Evolutionary conservation across 768 basidiomycete genomes (phyloP), one percentile per base, ranked within the genome.

Genomic region (Pleurotus giganteus): DNA sequence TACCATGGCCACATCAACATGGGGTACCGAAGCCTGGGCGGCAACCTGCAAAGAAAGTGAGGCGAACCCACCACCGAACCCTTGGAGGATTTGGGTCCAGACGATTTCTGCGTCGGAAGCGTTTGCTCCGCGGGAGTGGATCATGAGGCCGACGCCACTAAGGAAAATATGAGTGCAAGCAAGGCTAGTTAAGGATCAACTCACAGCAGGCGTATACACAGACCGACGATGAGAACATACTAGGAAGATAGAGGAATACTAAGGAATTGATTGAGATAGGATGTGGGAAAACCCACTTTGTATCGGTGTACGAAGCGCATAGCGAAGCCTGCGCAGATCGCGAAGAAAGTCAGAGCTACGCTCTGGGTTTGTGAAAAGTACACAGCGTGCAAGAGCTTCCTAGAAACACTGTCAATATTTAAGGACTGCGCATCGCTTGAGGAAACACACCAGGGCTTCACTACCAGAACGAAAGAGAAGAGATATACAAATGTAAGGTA

Each of bases 401-500:
- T 86, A 26, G 43, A 55, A 46, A 64, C 60, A 21, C 28, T 13
- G 17, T 15, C n/a, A 17, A 56, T 11, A 29, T 26, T 17, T 4
- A 17, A 44, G 29, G 1, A 39, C 4, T n/a, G 2, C 28, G 13
- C 23, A 11, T 17, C n/a, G n/a, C n/a, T n/a, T 15, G 27, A 31
- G 21, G 26, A 26, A 3, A 58, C 59, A 37, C 59, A 73, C 81
- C 81, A 80, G 36, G 75, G 73, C 58, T 79, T 78, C 17, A 79
- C 77, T 24, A 81, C 71, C 8, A 80, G 54, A 36, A 86, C 76
- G 66, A 84, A 89, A 1, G 85, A 86, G 72, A 82, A 91, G 15
- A 89, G 79, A 63, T 90, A 91, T 8, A 85, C 83, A 67, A 72
- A 86, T 0, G 87, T 85, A 43, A 91, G 75, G 72, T 81, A 85